Evolutionary conservation across 768 basidiomycete genomes (phyloP), one percentile per base, ranked within the genome.

Genomic region (Suillus weaverae): DNA sequence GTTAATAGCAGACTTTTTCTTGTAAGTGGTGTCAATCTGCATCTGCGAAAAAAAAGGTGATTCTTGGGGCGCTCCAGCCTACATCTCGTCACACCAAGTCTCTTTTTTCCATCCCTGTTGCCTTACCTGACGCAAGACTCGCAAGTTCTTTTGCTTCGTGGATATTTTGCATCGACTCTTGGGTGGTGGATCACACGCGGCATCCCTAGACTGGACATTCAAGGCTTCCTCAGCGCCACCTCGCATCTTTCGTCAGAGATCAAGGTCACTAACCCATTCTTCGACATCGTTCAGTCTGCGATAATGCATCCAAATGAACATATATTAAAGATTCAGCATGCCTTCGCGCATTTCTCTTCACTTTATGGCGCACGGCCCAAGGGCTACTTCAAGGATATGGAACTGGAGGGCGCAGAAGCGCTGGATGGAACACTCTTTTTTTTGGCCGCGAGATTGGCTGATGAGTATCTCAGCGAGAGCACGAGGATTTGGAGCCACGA

Each of bases 1-100:
- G 90, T 66, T 68, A 50, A 53, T 16, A 44, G 44, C 68, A 0
- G 69, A 77, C 39, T 90, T 91, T 73, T 83, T 85, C 79, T 61
- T 80, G 88, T 90, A 64, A 11, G 75, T 69, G 7, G n/a, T 14
- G 5, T 53, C 3, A 3, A 14, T 39, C 20, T 48, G 11, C 2
- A 14, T 51, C 0, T 43, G 22, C 22, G 9, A 1, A 33, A 4
- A 6, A 30, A 20, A 20, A n/a, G 18, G n/a, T 64, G 7, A 43
- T 39, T 22, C 30, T 32, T 61, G 7, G 5, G 36, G 11, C 4
- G 30, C 18, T 7, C 10, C 10, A 76, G 73, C 60, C 71, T 73
- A 69, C 76, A 76, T 48, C 1, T 67, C 33, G 71, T 76, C 20
- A 77, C 76, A 2, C 74, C 76, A 16, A 69, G 68, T 22, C 63